Conservation (phyloP, 192 early-diverging fungal species). For the Spizellomyces sp. region DNA sequence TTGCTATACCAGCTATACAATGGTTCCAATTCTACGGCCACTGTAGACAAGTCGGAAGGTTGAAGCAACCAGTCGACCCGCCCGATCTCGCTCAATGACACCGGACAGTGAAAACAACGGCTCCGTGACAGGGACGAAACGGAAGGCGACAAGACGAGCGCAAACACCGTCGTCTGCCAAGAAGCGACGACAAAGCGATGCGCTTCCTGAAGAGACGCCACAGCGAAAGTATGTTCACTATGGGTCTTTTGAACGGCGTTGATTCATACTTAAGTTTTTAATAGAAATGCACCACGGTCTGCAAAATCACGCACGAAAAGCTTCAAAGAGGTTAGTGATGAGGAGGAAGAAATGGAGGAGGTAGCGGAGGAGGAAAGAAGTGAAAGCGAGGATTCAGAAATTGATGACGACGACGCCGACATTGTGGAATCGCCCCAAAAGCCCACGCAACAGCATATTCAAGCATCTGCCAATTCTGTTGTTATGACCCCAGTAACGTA, state of each 20-base stretch:
- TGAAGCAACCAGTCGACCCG: too few relatives aligned
- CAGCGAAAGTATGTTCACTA: not conserved
- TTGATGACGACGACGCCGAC: not conserved
- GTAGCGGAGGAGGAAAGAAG: not conserved
- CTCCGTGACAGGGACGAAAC: constrained; percentile 3
- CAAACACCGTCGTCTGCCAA: not conserved
- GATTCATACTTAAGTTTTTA: too few relatives aligned
- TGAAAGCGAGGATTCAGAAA: not conserved
- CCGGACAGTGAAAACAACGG: not conserved
- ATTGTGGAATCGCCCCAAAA: not conserved
- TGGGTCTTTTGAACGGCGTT: too few relatives aligned
- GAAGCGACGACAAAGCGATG: not conserved
- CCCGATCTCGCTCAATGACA: too few relatives aligned
- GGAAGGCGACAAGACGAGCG: constrained; percentile 13
- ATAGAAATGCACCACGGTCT: constrained; percentile 23
- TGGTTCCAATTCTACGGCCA: too few relatives aligned
- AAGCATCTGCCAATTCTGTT: not conserved
- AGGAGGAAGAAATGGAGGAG: constrained; percentile 10
- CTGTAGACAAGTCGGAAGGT: too few relatives aligned
- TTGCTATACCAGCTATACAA: too few relatives aligned
- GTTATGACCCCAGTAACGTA: not conserved
- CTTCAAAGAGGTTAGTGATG: constrained; percentile 12
- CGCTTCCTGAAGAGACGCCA: not conserved
- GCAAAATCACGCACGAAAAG: constrained; percentile 4
- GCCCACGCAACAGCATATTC: not conserved